Conservation (phyloP, 495 filamentous ascomycete species). For the Tricharina praecox region DNA sequence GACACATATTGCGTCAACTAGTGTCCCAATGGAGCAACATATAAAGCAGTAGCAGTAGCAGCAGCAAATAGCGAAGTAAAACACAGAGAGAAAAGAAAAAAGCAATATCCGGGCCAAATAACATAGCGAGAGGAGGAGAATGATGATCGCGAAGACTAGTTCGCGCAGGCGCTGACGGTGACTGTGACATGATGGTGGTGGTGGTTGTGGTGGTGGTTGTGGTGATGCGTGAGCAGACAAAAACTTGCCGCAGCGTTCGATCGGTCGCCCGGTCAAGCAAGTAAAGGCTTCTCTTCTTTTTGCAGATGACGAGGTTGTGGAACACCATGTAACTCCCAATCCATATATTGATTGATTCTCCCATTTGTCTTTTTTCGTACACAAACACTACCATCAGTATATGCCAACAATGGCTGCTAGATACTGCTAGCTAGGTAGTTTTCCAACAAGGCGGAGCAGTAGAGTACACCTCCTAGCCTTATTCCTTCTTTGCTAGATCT, state of each 20-base stretch:
- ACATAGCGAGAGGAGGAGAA: constrained; percentile 23
- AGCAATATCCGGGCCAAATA: too few species aligned
- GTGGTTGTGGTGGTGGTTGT: too few species aligned
- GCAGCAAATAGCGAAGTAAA: neutral
- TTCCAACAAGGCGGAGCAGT: constrained; percentile 23
- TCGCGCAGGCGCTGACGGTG: neutral
- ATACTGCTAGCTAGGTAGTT: constrained; percentile 28
- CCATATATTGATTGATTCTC: constrained; percentile 23
- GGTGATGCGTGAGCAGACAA: too few species aligned
- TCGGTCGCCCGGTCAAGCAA: too few species aligned
- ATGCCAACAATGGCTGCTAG: constrained; percentile 7
- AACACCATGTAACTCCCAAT: constrained; percentile 8
- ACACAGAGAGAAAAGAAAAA: constrained; percentile 7
- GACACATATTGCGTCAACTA: constrained; percentile 1
- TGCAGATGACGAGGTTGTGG: constrained; percentile 5
- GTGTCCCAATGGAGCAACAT: neutral
- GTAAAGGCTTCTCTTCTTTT: constrained; percentile 2
- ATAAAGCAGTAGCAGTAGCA: neutral
- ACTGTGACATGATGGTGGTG: neutral
- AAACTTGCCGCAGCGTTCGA: too few species aligned
- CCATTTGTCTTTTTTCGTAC: constrained; percentile 26
- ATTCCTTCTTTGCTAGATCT: constrained; percentile 20
- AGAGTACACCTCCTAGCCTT: constrained; percentile 24
- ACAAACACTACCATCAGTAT: constrained; percentile 27
- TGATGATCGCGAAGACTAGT: neutral